A percentile compares a stretch with the other conserved stretches of the same genome.
Conservation (phyloP, 352 stramenopile genomes). For the Phytophthora melonis region DNA sequence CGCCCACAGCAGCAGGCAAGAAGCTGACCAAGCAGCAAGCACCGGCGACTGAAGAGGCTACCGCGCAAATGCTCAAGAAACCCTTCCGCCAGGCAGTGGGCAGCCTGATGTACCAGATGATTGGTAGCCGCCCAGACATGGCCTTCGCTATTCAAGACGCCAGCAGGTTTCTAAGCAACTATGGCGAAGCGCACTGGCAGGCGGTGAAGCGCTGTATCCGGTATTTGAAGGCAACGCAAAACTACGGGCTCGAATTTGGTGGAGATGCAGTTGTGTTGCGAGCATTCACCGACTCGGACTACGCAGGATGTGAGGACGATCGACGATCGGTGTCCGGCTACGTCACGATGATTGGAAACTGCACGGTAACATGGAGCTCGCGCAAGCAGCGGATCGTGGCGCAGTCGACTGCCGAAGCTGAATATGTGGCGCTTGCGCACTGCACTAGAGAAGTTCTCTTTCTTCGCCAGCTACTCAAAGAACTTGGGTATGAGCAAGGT, state of each 20-base stretch:
- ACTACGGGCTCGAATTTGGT: constrained; percentile 12
- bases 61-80: constrained; percentile 6
- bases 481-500: constrained; percentile 17
- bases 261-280: not conserved
- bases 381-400: constrained; percentile 22
- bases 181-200: constrained; percentile 16
- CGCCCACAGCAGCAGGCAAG: constrained; percentile 1
- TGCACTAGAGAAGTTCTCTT: constrained; percentile 21
- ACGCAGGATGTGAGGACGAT: constrained; percentile 8
- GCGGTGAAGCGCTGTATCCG: constrained; percentile 11
- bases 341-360: constrained; percentile 26
- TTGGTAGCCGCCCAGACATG: constrained; percentile 24
- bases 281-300: constrained; percentile 14
- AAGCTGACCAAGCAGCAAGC: constrained; percentile 8
- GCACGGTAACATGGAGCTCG: constrained; percentile 22
- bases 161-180: constrained; percentile 9
- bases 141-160: constrained; percentile 23
- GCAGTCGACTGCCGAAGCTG: constrained; percentile 20
- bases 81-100: constrained; percentile 28
- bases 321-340: constrained; percentile 12
- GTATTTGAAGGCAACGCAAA: constrained; percentile 17
- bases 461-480: constrained; percentile 15
- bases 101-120: constrained; percentile 35
- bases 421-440: constrained; percentile 21
- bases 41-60: constrained; percentile 11